Percentiles rank a stretch among this genome's conserved stretches.
phyloP scores from a whole-genome alignment of 2,329 filamentous ascomycete genomes.

The Dryadomyces sulphureus region DNA sequence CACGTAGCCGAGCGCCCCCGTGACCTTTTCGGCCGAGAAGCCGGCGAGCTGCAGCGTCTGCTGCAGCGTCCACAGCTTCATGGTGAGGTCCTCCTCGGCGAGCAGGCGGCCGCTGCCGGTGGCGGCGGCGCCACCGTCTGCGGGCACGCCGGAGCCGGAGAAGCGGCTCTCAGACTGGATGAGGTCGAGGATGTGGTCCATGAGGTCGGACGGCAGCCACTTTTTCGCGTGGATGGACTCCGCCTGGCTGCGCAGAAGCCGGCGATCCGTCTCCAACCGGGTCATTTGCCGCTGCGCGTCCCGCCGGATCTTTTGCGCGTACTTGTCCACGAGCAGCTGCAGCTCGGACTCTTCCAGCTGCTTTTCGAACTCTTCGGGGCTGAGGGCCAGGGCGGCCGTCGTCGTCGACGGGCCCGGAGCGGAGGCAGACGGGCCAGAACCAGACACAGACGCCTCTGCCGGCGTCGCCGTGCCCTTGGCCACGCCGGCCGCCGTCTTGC shows the following conservation, averaged over 20 bases:
- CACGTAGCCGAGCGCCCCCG: conserved; percentile 49
- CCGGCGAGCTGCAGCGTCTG: conserved; percentile 54
- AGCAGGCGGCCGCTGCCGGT: conserved; percentile 31
- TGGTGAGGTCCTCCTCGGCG: conserved; percentile 64
- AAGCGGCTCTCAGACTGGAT: conserved; percentile 51
- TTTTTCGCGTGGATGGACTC: conserved; percentile 55
- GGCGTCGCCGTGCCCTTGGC: conserved; percentile 18
- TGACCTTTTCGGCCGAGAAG: conserved; percentile 49
- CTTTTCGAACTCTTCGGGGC: conserved; percentile 76
- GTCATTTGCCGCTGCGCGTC: conserved; percentile 64
- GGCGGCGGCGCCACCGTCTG: conserved; percentile 23
- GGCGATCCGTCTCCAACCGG: conserved; percentile 72
- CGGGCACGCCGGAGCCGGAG: conserved; percentile 31
- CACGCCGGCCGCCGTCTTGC: background rate
- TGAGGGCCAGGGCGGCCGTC: conserved; percentile 33
- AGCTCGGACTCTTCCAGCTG: conserved; percentile 85
- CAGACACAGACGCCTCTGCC: background rate
- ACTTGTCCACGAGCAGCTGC: conserved; percentile 73
- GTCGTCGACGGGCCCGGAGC: background rate
- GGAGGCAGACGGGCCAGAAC: background rate
- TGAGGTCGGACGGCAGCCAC: conserved; percentile 69
- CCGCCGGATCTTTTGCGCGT: conserved; percentile 62
- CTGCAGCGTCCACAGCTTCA: conserved; percentile 74
- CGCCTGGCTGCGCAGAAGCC: conserved; percentile 66
- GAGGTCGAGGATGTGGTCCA: conserved; percentile 64